These are phyloP conservation scores for Coprinopsis sp. DNA, from an alignment of 768 basidiomycete species.

Conservation along the genomic window DNA sequence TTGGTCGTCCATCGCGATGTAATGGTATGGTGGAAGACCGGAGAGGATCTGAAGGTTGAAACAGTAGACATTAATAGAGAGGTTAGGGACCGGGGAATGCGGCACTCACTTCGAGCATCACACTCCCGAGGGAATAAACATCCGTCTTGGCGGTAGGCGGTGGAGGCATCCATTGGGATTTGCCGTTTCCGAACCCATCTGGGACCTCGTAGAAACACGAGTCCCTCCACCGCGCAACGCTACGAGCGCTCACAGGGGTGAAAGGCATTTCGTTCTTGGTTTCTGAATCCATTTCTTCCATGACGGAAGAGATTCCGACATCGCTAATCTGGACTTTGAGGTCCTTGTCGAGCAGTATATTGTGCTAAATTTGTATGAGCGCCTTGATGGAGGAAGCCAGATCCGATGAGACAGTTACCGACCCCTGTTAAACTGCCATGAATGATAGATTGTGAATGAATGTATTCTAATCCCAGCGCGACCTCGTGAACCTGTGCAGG, in stretches of 20 bases:
- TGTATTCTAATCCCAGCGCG: conserved; percentile 34
- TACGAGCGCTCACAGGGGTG: conserved; percentile 35
- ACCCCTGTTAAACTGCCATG: conserved; percentile 43
- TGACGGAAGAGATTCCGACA: conserved; percentile 42
- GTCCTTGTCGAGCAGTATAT: conserved; percentile 39
- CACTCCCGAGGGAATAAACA: conserved; percentile 44
- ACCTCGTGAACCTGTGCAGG: conserved; percentile 33
- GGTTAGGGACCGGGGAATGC: background rate
- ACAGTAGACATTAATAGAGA: background rate
- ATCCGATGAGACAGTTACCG: conserved; percentile 10
- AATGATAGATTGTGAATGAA: conserved; percentile 34
- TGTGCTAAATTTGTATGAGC: conserved; percentile 29
- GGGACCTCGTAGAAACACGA: conserved; percentile 28
- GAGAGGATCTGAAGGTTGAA: conserved; percentile 28
- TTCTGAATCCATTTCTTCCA: conserved; percentile 28
- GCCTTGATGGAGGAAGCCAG: conserved; percentile 1
- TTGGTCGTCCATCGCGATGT: conserved; percentile 32
- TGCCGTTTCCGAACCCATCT: conserved; percentile 20
- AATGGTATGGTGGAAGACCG: conserved; percentile 39
- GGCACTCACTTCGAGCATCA: conserved; percentile 35
- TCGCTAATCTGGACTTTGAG: conserved; percentile 41
- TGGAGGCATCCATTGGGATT: conserved; percentile 21
- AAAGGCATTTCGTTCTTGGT: conserved; percentile 23
- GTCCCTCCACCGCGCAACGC: conserved; percentile 46
- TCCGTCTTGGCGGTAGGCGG: conserved; percentile 32